Conservation (phyloP, 2,329 filamentous ascomycete species). For the Trichoderma afroharzianum region DNA sequence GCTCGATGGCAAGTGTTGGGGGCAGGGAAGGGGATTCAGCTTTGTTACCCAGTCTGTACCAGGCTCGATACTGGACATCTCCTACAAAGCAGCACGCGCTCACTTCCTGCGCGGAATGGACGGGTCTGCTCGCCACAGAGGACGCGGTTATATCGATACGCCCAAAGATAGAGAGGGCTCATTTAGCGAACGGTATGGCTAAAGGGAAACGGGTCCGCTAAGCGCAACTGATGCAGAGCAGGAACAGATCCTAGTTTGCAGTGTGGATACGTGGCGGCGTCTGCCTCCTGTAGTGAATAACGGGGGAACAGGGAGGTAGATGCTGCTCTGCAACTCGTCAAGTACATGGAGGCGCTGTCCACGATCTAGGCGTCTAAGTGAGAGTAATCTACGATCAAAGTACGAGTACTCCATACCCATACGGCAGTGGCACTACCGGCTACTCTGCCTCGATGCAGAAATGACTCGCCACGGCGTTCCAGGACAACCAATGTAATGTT, state of each 20-base stretch:
- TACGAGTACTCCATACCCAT: neutral
- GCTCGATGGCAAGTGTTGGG: neutral
- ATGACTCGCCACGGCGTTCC: neutral
- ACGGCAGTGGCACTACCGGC: neutral
- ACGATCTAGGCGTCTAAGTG: neutral
- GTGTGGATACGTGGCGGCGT: constrained; percentile 10
- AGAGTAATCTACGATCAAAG: neutral
- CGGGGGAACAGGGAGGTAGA: neutral
- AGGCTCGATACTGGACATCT: neutral
- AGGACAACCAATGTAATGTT: neutral
- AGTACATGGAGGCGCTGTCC: neutral
- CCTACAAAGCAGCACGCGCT: neutral
- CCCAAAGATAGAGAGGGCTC: neutral
- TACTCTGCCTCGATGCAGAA: neutral
- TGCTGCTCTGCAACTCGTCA: neutral
- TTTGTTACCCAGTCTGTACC: neutral
- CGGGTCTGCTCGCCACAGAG: neutral
- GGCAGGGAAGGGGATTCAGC: neutral
- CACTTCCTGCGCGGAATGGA: neutral
- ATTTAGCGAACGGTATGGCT: constrained; percentile 4
- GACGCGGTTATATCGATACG: neutral
- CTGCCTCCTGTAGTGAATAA: constrained; percentile 8
- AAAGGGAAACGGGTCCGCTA: constrained; percentile 9
- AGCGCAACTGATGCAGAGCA: constrained; percentile 10
- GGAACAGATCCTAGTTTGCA: constrained; percentile 8